A percentile compares a stretch with the other conserved stretches of the same genome.
These are phyloP conservation scores for Didymella lethalis DNA, from an alignment of 2,329 filamentous ascomycete genomes.

Conservation along the genomic window DNA sequence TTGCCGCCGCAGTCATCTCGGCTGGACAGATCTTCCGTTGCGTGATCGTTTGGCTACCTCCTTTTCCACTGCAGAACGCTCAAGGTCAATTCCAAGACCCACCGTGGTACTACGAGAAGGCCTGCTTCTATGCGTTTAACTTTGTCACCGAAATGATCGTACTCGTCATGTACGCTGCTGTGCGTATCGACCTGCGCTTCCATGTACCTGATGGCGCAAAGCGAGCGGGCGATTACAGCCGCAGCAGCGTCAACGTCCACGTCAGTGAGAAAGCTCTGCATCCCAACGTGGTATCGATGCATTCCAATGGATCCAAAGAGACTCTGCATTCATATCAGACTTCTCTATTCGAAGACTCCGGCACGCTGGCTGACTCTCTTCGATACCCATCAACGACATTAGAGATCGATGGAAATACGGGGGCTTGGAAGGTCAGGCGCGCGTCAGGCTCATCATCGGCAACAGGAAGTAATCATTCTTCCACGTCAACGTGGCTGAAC, in stretches of 20 bases:
- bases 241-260: constrained; percentile 31
- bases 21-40: constrained; percentile 75
- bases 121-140: constrained; percentile 82
- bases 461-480: constrained; percentile 19
- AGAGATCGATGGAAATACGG: constrained; percentile 43
- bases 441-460: constrained; percentile 30
- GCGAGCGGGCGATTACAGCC: constrained; percentile 48
- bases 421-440: constrained; percentile 45
- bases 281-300: constrained; percentile 20
- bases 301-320: constrained; percentile 34
- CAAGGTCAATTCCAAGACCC: constrained; percentile 49
- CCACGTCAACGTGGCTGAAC: constrained; percentile 28
- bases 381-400: constrained; percentile 43
- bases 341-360: constrained; percentile 44
- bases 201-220: constrained; percentile 75
- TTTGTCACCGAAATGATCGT: constrained; percentile 77
- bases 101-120: constrained; percentile 76
- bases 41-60: constrained; percentile 64
- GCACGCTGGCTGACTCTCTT: constrained; percentile 46
- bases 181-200: constrained; percentile 79
- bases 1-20: constrained; percentile 66
- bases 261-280: constrained; percentile 36
- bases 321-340: constrained; percentile 41
- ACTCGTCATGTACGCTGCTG: constrained; percentile 70
- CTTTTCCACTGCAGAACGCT: constrained; percentile 54